Percentiles rank a stretch among this genome's conserved stretches.
These are phyloP conservation scores for Globisporangium irregulare DNA, from an alignment of 352 stramenopile genomes.

Conservation along the genomic window DNA sequence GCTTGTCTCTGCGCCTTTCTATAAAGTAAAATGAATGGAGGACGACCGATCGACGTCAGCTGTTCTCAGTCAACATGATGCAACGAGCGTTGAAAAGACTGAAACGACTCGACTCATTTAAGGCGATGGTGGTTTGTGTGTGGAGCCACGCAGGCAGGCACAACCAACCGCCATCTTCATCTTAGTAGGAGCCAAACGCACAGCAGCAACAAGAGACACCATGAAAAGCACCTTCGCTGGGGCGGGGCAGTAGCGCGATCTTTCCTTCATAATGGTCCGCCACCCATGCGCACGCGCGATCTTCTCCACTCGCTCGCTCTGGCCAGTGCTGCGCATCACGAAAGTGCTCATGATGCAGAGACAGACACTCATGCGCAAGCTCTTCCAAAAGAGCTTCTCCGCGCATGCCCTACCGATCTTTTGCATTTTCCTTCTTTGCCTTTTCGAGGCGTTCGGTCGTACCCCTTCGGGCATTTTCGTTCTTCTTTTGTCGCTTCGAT, in stretches of 20 bases:
- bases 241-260: background rate
- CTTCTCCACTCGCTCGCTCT: background rate
- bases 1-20: too few species aligned
- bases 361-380: background rate
- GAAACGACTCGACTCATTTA: too few species aligned
- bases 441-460: background rate
- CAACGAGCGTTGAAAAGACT: too few species aligned
- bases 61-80: too few species aligned
- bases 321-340: background rate
- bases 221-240: too few species aligned
- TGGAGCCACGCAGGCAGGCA: too few species aligned
- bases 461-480: slow-evolving; percentile 4
- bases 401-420: background rate
- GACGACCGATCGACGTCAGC: too few species aligned
- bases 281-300: background rate
- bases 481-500: slow-evolving; percentile 7
- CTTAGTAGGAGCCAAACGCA: too few species aligned
- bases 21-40: too few species aligned
- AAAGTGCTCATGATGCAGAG: background rate
- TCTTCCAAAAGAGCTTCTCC: background rate
- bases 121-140: too few species aligned
- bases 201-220: too few species aligned
- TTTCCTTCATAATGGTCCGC: background rate
- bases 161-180: too few species aligned
- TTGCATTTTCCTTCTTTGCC: background rate